Conservation (phyloP, 768 basidiomycete genomes). For the Podaxis mareebaensis region DNA sequence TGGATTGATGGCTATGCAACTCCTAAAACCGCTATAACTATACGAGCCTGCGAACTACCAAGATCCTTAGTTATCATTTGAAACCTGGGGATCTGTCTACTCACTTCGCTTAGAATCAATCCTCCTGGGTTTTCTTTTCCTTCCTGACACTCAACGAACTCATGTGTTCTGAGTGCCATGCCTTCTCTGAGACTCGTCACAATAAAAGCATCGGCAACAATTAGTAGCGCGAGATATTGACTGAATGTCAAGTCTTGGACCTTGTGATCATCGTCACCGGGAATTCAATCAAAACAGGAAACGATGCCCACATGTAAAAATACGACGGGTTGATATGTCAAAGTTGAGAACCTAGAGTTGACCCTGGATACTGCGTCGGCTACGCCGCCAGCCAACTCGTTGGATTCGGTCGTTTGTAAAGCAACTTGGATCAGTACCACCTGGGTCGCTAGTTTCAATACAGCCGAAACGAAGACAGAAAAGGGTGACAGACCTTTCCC, state of each 20-base stretch:
- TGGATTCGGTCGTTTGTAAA: conserved; percentile 76
- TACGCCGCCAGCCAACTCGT: conserved; percentile 72
- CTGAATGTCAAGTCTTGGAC: conserved; percentile 83
- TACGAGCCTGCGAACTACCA: conserved; percentile 82
- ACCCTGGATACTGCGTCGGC: conserved; percentile 77
- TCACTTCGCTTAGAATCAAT: conserved; percentile 76
- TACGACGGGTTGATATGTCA: conserved; percentile 87
- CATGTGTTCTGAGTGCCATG: conserved; percentile 83
- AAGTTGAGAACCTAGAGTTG: conserved; percentile 79
- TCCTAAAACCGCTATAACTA: conserved; percentile 83
- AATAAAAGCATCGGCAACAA: conserved; percentile 82
- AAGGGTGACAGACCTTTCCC: conserved; percentile 50
- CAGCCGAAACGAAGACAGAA: neutral
- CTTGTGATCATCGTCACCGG: conserved; percentile 33
- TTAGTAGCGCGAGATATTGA: conserved; percentile 82
- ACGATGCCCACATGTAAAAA: conserved; percentile 46
- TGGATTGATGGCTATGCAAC: conserved; percentile 84
- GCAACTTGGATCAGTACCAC: conserved; percentile 88
- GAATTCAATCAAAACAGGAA: too few relatives aligned
- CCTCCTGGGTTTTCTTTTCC: conserved; percentile 52
- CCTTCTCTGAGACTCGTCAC: conserved; percentile 85
- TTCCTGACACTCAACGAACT: conserved; percentile 86
- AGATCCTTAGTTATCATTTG: conserved; percentile 1
- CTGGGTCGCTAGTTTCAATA: conserved; percentile 27
- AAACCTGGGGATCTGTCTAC: conserved; percentile 19